Percentiles rank a stretch among this genome's conserved stretches.
Conservation (phyloP, 2,329 filamentous ascomycete genomes). For the Trichoderma gracile region DNA sequence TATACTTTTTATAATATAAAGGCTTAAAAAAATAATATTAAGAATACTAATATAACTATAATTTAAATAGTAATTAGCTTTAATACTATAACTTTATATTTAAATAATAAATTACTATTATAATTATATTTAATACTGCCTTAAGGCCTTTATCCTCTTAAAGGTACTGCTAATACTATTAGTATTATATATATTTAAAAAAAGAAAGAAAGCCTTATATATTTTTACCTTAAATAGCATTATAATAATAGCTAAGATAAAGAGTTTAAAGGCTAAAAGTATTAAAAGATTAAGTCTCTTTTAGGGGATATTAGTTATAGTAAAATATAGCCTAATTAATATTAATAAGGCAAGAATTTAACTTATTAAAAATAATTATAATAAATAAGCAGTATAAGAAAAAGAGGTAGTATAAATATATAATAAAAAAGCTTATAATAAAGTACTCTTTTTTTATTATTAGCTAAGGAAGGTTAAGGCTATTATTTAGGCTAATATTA, state of each 20-base stretch:
- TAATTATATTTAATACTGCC: not conserved
- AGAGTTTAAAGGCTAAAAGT: not conserved
- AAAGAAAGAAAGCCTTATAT: not conserved
- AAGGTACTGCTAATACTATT: not conserved
- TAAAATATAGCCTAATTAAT: not conserved
- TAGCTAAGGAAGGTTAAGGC: not conserved
- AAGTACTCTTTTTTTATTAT: not conserved
- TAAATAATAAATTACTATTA: not conserved
- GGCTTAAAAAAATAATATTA: not conserved
- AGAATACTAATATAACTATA: not conserved
- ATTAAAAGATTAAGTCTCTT: not conserved
- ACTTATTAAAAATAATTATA: not conserved
- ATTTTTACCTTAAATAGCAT: not conserved
- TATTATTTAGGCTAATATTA: not conserved
- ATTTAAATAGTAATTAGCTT: not conserved
- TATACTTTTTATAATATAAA: too few species aligned
- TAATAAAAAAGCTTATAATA: slow-evolving; percentile 3
- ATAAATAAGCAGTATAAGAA: not conserved
- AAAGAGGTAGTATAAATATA: not conserved
- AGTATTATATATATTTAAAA: not conserved
- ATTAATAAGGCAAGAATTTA: not conserved
- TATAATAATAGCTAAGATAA: not conserved
- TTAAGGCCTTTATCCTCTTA: not conserved
- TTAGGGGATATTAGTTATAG: not conserved
- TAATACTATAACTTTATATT: not conserved